Base-by-base conservation (phyloP, 208 protist genomes). In the Blechomonas ayalai region DNA sequence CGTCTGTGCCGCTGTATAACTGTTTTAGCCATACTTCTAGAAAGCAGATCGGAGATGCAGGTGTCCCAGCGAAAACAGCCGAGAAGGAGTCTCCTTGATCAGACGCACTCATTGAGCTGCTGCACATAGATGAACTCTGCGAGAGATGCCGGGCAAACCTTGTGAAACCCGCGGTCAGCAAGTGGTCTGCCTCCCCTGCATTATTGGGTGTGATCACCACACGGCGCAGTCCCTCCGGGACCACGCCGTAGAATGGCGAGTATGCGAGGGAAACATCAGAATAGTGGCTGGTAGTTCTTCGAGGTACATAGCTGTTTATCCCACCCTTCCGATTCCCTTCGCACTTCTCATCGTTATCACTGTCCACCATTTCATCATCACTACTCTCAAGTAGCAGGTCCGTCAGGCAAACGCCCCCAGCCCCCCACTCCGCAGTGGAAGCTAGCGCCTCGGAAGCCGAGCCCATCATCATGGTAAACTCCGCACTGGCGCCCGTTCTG, bases 231-330 rank as follows among this genome's bases (percentile, higher is more conserved):
- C 54, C 54, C 2, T 16, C 39, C 12, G 38, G 42, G 13, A 47
- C 27, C 19, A 43, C 40, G 47, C 61, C 61, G 8, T 51, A 28
- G 9, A 68, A 31, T 3, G 61, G 46, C 23, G 53, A 62, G 15
- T 40, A 50, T 18, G 46, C 39, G 20, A 62, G 42, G n/a, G 41
- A 35, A 6, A 57, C 47, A 29, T 49, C 23, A 3, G 46, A n/a
- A 34, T n/a, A n/a, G 12, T n/a, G 31, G 31, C 31, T n/a, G 31
- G n/a, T 34, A n/a, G 12, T 34, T 10, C 10, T 34, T 10, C 31
- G 10, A 34, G 31, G 10, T n/a, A 34, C 12, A 6, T 40, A 22
- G 2, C 22, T 7, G 23, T 33, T 43, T 19, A 20, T 20, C 15
- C 40, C 39, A 31, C 51, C 20, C 22, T 41, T 48, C 36, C 26